Evolutionary conservation across 1,284 basidiomycete genomes (phyloP).

Genomic region (Lignosus rhinocerotis): DNA sequence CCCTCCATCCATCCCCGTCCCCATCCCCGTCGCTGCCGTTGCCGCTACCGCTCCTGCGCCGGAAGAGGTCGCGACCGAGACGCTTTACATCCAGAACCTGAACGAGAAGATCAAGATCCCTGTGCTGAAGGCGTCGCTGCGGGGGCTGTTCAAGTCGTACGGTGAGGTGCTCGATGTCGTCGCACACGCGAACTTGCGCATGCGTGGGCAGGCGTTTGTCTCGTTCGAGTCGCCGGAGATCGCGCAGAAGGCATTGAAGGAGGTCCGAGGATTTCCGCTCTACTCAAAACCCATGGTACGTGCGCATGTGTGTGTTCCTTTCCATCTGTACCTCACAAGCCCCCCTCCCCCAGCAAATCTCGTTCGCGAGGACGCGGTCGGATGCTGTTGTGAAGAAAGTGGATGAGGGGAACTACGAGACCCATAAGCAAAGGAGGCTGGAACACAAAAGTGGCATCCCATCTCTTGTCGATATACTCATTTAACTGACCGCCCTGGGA

Average conservation of each 20-base stretch:
- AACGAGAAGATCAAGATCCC: slow-evolving; percentile 94
- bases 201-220: slow-evolving; percentile 98
- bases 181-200: slow-evolving; percentile 90
- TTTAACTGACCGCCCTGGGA: slow-evolving; percentile 32
- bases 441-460: slow-evolving; percentile 77
- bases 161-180: slow-evolving; percentile 91
- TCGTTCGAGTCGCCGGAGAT: slow-evolving; percentile 82
- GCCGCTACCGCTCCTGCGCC: slow-evolving; percentile 14
- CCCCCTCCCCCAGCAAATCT: slow-evolving; percentile 71
- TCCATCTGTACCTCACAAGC: too few relatives aligned
- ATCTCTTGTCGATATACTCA: not conserved
- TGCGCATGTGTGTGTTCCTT: slow-evolving; percentile 3
- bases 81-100: slow-evolving; percentile 95
- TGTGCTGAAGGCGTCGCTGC: slow-evolving; percentile 89
- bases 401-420: slow-evolving; percentile 66
- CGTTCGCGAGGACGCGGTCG: slow-evolving; percentile 86
- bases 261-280: slow-evolving; percentile 92
- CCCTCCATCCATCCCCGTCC: slow-evolving; percentile 20
- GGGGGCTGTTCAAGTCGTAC: slow-evolving; percentile 91
- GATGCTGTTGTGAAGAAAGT: slow-evolving; percentile 85
- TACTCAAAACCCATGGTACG: slow-evolving; percentile 95
- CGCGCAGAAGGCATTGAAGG: slow-evolving; percentile 87
- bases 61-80: slow-evolving; percentile 68
- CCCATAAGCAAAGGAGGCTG: slow-evolving; percentile 72
- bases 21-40: slow-evolving; percentile 28